Percentiles rank a stretch among this genome's conserved stretches.
These are phyloP conservation scores for Gossypium aridum DNA, from an alignment of 441 rosid species.

Conservation along the genomic window DNA sequence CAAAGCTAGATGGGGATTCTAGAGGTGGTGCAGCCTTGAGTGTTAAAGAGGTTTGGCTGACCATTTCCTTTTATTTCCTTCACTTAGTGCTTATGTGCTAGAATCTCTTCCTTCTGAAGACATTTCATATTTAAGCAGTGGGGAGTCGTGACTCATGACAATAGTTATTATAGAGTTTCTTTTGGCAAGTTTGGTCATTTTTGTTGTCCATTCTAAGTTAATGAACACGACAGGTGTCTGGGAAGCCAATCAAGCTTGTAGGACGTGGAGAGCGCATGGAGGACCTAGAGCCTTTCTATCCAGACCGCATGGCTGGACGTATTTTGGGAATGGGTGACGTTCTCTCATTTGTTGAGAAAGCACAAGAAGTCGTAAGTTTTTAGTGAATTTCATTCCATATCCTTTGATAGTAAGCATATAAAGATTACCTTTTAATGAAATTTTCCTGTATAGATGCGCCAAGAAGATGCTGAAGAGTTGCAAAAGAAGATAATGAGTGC, in stretches of 20 bases:
- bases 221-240: constrained; percentile 64
- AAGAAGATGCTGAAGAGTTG: constrained; percentile 97
- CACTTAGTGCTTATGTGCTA: neutral
- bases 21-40: constrained; percentile 99
- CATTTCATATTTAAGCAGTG: neutral
- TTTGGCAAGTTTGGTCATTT: constrained; percentile 6
- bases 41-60: constrained; percentile 77
- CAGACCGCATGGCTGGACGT: constrained; percentile 96
- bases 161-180: neutral
- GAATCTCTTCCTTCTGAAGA: neutral
- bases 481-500: constrained; percentile 99
- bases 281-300: constrained; percentile 98
- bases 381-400: constrained; percentile 1
- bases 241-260: constrained; percentile 92
- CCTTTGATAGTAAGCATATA: neutral
- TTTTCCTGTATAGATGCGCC: constrained; percentile 55
- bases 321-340: constrained; percentile 98
- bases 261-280: constrained; percentile 98
- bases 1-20: constrained; percentile 97
- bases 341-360: constrained; percentile 95
- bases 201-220: neutral
- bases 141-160: constrained; percentile 2
- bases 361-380: constrained; percentile 87
- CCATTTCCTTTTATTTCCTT: constrained; percentile 11
- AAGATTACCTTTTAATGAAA: constrained; percentile 6